Conservation (phyloP, 306 rosid genomes). For the Prosopis cineraria region DNA sequence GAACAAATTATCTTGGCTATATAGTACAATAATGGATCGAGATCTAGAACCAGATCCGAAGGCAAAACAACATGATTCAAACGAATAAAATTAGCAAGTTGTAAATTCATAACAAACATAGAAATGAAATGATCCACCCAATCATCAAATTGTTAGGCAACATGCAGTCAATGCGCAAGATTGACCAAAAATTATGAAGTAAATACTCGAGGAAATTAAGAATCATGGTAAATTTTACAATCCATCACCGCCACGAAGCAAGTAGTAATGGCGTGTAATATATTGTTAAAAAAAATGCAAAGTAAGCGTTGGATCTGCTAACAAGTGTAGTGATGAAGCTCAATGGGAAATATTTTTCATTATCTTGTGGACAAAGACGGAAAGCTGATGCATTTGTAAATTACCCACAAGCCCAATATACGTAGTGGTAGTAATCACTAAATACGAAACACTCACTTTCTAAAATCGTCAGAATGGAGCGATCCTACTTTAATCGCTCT, state of each 20-base stretch:
- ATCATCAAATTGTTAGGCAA: background rate
- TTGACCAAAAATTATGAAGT: background rate
- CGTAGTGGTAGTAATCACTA: background rate
- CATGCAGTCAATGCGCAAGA: background rate
- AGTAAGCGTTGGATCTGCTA: conserved; percentile 43
- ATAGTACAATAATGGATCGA: conserved; percentile 2
- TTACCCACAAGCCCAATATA: background rate
- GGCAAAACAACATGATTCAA: conserved; percentile 23
- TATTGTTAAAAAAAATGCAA: background rate
- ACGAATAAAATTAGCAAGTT: conserved; percentile 24
- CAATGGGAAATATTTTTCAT: background rate
- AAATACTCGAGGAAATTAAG: conserved; percentile 9
- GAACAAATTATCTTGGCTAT: conserved; percentile 23
- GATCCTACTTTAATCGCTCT: conserved; percentile 27
- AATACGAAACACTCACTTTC: conserved; percentile 15
- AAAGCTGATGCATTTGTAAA: conserved; percentile 3
- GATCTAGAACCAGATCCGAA: conserved; percentile 29
- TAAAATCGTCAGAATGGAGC: background rate
- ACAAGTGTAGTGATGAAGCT: conserved; percentile 22
- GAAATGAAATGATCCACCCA: background rate
- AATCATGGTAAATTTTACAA: background rate
- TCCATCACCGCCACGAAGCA: conserved; percentile 34
- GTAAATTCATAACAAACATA: background rate
- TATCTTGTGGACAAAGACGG: background rate
- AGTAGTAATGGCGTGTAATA: conserved; percentile 8